Conservation (phyloP, 495 filamentous ascomycete genomes). For the Penicillium cataractarum region DNA sequence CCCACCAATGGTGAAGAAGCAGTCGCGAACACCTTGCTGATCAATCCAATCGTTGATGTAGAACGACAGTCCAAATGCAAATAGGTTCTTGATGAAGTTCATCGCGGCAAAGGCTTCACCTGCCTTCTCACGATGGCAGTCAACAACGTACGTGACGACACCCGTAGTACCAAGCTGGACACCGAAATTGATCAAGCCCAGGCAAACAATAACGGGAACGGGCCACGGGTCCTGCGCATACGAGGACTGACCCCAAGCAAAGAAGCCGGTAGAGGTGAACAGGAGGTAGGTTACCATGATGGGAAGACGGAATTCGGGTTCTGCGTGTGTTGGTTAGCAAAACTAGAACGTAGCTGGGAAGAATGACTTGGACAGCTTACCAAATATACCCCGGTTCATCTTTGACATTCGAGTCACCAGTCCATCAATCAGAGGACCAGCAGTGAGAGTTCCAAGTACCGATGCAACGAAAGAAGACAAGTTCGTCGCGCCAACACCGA, state of each 20-base stretch:
- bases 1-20: slow-evolving; percentile 45
- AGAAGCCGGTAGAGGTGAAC: slow-evolving; percentile 49
- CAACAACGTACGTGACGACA: slow-evolving; percentile 45
- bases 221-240: slow-evolving; percentile 35
- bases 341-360: slow-evolving; percentile 7
- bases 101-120: slow-evolving; percentile 47
- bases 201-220: slow-evolving; percentile 45
- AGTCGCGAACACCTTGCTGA: slow-evolving; percentile 38
- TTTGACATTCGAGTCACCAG: slow-evolving; percentile 36
- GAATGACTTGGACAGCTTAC: slow-evolving; percentile 10
- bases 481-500: slow-evolving; percentile 46
- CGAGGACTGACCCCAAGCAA: slow-evolving; percentile 45
- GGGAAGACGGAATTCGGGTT: slow-evolving; percentile 52
- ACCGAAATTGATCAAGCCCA: slow-evolving; percentile 50
- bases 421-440: slow-evolving; percentile 48
- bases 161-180: slow-evolving; percentile 46
- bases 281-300: slow-evolving; percentile 45
- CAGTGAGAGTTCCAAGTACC: slow-evolving; percentile 38
- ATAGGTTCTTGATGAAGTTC: slow-evolving; percentile 48
- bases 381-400: slow-evolving; percentile 34
- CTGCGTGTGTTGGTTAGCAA: slow-evolving; percentile 32
- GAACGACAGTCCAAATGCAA: slow-evolving; percentile 42
- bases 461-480: slow-evolving; percentile 46
- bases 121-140: slow-evolving; percentile 46
- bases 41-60: slow-evolving; percentile 46